Evolutionary conservation across 106 monocot genomes (phyloP), one percentile per base, ranked within the genome.

Genomic region (Phalaenopsis equestris): DNA sequence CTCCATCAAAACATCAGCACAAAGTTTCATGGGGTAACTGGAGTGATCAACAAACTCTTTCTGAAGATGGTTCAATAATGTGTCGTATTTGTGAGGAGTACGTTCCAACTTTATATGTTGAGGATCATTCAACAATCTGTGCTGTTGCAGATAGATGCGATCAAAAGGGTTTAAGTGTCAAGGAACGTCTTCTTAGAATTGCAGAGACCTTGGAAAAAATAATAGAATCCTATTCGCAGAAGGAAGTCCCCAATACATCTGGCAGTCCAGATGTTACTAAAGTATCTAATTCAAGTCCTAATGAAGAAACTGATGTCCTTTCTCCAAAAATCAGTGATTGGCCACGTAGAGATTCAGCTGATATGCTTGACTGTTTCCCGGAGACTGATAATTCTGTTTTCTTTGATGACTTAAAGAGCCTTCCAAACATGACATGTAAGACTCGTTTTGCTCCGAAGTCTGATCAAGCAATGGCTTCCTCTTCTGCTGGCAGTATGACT

Each of bases 71-170:
- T 42, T 87, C 94, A 82, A 99, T 99, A 76, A 99, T 95, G 91
- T 99, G 99, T 79, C 95, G 99, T 68, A 99, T 99, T 78, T 99
- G 99, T 81, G 99, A 99, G 81, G 95, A 99, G 86, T 85, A 95
- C 91, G 99, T 99, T 86, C 91, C 91, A 12, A 99, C 91, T 72
- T 84, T 80, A 37, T 91, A 84, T 80, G 94, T 95, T 67, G 99
- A 99, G 77, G 91, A 90, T 75, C 99, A 99, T 79, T 91, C 88
- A 56, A 95, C 83, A 75, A 83, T 95, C 24, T 99, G 99, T 81
- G 88, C 95, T 6, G 77, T 91, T 84, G 94, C 93, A 45, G 99
- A 99, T 81, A 91, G 93, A 81, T 95, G 95, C 77, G 99, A 99
- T 75, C 86, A 87, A 79, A 99, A 99, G 81, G 99, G 95, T 86